Evolutionary conservation across 169 alveolate genomes (phyloP).

Genomic region (Eimeria praecox): DNA sequence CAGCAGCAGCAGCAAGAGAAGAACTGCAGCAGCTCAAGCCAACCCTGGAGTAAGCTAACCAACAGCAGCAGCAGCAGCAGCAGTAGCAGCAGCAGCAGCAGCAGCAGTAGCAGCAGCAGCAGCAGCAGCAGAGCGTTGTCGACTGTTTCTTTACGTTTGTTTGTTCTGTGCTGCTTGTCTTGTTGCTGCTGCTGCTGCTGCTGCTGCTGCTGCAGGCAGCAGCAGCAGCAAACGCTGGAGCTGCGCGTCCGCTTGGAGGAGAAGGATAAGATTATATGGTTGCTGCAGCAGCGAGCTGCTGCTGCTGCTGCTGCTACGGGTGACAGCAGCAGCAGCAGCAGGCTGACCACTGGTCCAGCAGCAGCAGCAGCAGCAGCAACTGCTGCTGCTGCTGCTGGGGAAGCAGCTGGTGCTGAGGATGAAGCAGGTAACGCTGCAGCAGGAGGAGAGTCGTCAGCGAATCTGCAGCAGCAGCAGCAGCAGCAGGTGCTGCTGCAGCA

Average conservation of each 20-base stretch:
- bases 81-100: neutral
- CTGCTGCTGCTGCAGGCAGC: conserved; percentile 67
- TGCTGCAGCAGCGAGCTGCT: conserved; percentile 73
- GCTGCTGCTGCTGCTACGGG: neutral
- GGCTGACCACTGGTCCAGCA: too few relatives aligned
- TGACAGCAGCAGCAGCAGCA: conserved; percentile 2
- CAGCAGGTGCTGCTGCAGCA: conserved; percentile 47
- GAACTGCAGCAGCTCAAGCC: conserved; percentile 47
- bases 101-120: neutral
- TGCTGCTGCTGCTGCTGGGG: neutral
- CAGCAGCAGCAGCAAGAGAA: conserved; percentile 51
- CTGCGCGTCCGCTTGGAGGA: conserved; percentile 73
- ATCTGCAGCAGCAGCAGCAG: conserved; percentile 35
- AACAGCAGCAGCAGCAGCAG: conserved; percentile 33
- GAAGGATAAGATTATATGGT: conserved; percentile 64
- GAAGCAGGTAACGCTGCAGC: conserved; percentile 36
- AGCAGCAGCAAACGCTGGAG: conserved; percentile 57
- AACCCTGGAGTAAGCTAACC: neutral
- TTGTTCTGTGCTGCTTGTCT: neutral
- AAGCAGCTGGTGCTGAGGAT: conserved; percentile 2
- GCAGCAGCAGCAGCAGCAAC: conserved; percentile 12
- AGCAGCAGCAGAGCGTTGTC: conserved; percentile 17
- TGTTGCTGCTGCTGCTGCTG: conserved; percentile 75
- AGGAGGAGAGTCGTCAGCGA: conserved; percentile 26
- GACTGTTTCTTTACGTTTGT: neutral